These are phyloP conservation scores for Suhomyces canberraensis DNA, from an alignment of 805 yeast genomes.

Conservation along the genomic window DNA sequence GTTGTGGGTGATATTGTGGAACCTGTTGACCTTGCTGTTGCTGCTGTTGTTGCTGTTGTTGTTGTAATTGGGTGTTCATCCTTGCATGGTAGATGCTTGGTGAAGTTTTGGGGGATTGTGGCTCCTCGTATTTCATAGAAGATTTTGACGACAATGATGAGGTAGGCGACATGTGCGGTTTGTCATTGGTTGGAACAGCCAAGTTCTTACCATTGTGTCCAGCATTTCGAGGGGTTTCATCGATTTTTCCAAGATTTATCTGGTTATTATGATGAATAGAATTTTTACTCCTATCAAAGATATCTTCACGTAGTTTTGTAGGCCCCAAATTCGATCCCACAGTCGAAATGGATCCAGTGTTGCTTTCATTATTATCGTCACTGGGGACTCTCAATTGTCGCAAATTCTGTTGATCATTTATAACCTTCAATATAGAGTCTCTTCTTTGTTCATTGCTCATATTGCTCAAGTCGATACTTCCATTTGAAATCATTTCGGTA, in stretches of 20 bases:
- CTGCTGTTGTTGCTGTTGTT: conserved; percentile 8
- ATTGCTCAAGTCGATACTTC: conserved; percentile 35
- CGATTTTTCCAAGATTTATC: conserved; percentile 14
- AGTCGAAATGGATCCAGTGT: conserved; percentile 1
- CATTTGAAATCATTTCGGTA: conserved; percentile 32
- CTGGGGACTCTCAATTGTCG: conserved; percentile 9
- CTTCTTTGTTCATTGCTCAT: conserved; percentile 41
- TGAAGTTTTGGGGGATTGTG: conserved; percentile 40
- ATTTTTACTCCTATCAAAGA: conserved; percentile 24
- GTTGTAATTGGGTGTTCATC: conserved; percentile 7
- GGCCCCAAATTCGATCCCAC: conserved; percentile 4
- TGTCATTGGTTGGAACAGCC: conserved; percentile 5
- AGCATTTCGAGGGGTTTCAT: conserved; percentile 7
- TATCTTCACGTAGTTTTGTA: conserved; percentile 34
- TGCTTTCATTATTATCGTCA: conserved; percentile 7
- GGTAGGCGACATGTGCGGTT: conserved; percentile 28
- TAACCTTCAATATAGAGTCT: conserved; percentile 35
- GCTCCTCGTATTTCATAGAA: conserved; percentile 31
- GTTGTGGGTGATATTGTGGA: conserved; percentile 9
- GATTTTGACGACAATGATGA: conserved; percentile 34
- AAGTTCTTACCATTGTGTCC: conserved; percentile 7
- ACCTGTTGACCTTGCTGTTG: conserved; percentile 7
- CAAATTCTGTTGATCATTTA: conserved; percentile 30
- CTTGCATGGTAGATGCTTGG: conserved; percentile 18
- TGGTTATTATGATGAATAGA: conserved; percentile 7